These are phyloP conservation scores for Emmonsiellopsis sp. DNA, from an alignment of 2,329 filamentous ascomycete species.

Conservation along the genomic window DNA sequence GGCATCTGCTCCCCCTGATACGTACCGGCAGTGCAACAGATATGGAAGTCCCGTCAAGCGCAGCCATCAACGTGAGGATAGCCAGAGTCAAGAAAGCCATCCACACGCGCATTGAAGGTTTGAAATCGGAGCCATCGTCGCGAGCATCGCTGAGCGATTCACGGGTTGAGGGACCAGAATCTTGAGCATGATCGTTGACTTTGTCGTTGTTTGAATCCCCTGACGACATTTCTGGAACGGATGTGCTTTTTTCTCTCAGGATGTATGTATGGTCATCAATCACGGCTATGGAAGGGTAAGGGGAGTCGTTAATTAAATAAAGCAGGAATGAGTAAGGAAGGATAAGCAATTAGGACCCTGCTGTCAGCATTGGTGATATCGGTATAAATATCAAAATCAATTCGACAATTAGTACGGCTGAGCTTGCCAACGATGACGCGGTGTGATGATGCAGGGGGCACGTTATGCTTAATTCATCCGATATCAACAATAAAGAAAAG, in stretches of 20 bases:
- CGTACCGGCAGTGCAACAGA: conserved; percentile 48
- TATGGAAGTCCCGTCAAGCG: conserved; percentile 56
- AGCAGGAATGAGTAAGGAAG: no score
- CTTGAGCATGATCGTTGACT: neutral
- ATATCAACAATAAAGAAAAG: no score
- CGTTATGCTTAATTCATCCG: no score
- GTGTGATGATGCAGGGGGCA: no score
- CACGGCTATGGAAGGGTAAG: neutral
- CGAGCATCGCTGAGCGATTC: neutral
- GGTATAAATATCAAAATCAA: no score
- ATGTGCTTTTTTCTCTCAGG: neutral
- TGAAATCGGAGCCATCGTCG: conserved; percentile 7
- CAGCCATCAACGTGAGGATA: conserved; percentile 51
- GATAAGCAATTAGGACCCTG: no score
- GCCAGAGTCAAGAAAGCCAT: conserved; percentile 44
- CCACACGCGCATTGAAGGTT: conserved; percentile 24
- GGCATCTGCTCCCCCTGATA: neutral
- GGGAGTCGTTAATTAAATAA: no score
- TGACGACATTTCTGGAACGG: neutral
- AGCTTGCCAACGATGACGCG: no score
- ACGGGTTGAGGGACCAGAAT: neutral
- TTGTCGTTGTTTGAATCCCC: neutral
- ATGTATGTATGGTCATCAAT: neutral
- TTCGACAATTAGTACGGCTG: no score
- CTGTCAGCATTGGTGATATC: no score